Evolutionary conservation across 2,329 filamentous ascomycete genomes (phyloP), one percentile per base, ranked within the genome.

Genomic region (Neodidymelliopsis sp.): DNA sequence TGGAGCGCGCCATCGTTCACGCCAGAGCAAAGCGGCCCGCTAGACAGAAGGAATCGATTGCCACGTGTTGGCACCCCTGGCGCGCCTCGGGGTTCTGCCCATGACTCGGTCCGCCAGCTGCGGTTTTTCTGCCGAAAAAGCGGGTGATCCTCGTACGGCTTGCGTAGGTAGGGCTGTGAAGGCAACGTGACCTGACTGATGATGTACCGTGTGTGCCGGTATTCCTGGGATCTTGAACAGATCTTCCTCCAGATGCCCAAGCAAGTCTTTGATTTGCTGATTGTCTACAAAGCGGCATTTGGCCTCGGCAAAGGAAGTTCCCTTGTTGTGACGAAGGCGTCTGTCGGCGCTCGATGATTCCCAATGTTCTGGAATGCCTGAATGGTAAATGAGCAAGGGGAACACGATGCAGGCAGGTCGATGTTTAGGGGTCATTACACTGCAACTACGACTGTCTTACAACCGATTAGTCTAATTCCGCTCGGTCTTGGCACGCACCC

Each of bases 61-160:
- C 63, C 65, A 67, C 65, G 65, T 67, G 65, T 64, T 59, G 48
- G 34, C 33, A 53, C 57, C 58, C 57, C 57, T 62, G 56, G 45
- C 53, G 39, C 22, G 20, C 54, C 63, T 62, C 59, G 62, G 54
- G 51, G 41, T 45, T 38, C 44, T 13, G 12, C 34, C 47, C 57
- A 63, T 69, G 68, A 69, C 65, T 70, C 65, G 57, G 41, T 13
- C 24, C 16, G 36, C 40, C 40, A 43, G 53, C 39, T 34, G 46
- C 40, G 35, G 34, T 45, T 39, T 44, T 60, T 61, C 51, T 60
- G 55, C 60, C 56, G 54, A 50, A 51, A 50, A 38, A 54, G 53
- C 56, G 44, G 57, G 40, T 48, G 59, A 67, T 69, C 62, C 45
- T 53, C 55, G 54, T 43, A 50, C 39, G 33, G 35, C 46, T 46